Conservation (phyloP, 202 grass and related monocot species). For the Cymbopogon flexuosus region DNA sequence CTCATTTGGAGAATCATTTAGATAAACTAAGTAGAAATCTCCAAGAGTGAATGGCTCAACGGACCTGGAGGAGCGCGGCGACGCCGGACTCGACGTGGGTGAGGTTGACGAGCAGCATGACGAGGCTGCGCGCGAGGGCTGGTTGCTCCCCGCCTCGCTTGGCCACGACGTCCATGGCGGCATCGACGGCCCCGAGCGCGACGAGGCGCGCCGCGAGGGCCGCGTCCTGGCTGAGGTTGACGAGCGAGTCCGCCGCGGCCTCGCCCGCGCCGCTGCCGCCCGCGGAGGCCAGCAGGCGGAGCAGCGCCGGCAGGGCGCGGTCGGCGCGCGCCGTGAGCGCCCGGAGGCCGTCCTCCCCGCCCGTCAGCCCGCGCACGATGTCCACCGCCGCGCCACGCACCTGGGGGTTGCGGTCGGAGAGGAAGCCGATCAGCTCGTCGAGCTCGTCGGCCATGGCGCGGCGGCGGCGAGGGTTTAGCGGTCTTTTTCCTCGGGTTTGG, state of each 20-base stretch:
- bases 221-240: conserved; percentile 76
- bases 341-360: conserved; percentile 54
- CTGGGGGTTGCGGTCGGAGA: conserved; percentile 53
- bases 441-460: conserved; percentile 69
- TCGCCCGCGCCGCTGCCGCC: conserved; percentile 36
- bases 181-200: conserved; percentile 42
- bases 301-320: conserved; percentile 50
- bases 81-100: conserved; percentile 71
- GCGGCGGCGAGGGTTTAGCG: background rate
- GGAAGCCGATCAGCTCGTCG: conserved; percentile 76
- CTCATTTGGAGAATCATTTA: background rate
- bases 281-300: conserved; percentile 45
- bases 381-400: conserved; percentile 68
- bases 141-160: conserved; percentile 42
- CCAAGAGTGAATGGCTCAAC: background rate
- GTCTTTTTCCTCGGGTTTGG: background rate
- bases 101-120: conserved; percentile 91
- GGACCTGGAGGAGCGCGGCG: conserved; percentile 7
- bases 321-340: conserved; percentile 44
- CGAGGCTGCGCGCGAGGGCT: conserved; percentile 51
- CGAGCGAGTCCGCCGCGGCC: conserved; percentile 72
- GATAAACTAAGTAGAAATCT: background rate
- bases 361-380: conserved; percentile 75
- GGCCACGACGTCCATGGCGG: conserved; percentile 64
- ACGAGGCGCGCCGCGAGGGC: conserved; percentile 57